These are phyloP conservation scores for Sphagnum contortum DNA, from an alignment of 225 moss, liverwort and hornwort species.

Conservation along the genomic window DNA sequence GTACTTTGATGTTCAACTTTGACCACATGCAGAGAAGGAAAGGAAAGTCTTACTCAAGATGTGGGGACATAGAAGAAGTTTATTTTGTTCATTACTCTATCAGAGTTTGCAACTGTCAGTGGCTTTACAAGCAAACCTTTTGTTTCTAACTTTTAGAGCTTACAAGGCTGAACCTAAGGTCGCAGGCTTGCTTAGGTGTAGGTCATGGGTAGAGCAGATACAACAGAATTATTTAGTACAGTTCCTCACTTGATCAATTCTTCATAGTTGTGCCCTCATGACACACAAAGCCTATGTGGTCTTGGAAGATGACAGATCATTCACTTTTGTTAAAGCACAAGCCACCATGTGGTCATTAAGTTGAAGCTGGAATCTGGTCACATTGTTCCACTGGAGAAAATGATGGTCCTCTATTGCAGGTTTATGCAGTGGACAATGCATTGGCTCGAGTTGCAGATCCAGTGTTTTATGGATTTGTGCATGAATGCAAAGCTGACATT, in stretches of 20 bases:
- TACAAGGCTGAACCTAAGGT: no score
- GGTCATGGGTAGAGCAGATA: no score
- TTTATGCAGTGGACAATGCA: conserved; percentile 92
- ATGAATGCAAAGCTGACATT: conserved; percentile 57
- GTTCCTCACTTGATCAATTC: neutral
- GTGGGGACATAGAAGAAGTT: no score
- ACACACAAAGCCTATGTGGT: neutral
- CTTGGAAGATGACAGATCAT: neutral
- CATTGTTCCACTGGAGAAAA: neutral
- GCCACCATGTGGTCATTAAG: no score
- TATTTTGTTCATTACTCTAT: no score
- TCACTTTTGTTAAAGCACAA: neutral
- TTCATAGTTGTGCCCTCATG: neutral
- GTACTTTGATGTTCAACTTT: no score
- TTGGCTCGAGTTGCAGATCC: conserved; percentile 89
- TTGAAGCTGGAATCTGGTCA: neutral
- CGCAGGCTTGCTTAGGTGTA: no score
- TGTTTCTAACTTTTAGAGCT: no score
- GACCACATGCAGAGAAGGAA: no score
- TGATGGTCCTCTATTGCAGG: conserved; percentile 26
- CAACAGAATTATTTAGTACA: neutral
- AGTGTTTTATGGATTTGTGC: conserved; percentile 77
- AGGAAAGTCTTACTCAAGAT: no score
- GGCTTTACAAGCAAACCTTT: no score
- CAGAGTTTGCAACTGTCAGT: no score